Base-by-base conservation (phyloP, 2,329 filamentous ascomycete species). In the Penicillium verrucosum region DNA sequence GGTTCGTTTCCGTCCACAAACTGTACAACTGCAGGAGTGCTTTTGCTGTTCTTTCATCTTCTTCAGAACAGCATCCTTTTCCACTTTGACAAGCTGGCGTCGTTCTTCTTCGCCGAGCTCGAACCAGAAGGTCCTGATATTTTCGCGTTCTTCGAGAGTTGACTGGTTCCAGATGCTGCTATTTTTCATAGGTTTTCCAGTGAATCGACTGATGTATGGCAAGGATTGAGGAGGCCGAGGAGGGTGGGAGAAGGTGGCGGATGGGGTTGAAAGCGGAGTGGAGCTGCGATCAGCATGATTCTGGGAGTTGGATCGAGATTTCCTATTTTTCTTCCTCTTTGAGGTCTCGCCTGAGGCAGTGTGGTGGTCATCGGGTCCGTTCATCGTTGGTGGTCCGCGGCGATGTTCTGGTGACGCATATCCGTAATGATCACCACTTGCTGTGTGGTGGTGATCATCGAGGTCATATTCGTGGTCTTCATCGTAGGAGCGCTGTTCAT, bases 11-110 rank as follows among this genome's bases (percentile, higher is more conserved):
- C 94, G 85, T 51, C 94, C 94, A 74, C 94, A 99, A 40, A 99
- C 93, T 5, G 92, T 95, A 76, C 94, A 99, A 73, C 92, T 97
- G 80, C 94, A 99, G 2, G 93, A 97, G 74, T 97, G 92, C 76
- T 97, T 97, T 75, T 99, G 94, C 75, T 99, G 94, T 75, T 99
- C 94, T 81, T 99, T 99, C 94, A 99, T 99, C 81, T 99, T 99
- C 71, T 90, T 92, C 55, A 99, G 79, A 0, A 99, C 94, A 8
- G 94, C 93, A 75, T 99, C 93, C 78, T 99, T 99, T 77, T 99
- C 94, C 30, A 99, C 93, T 76, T 97, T 97, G 70, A 99, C 92
- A 45, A 99, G 80, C 16, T 90, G 94, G 73, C 96, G 94, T 66
- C 94, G 89, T 73, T 97, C 92, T 37, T 96, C 90, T 74, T 99